Percentiles rank a stretch among this genome's conserved stretches.
Conservation (phyloP, 108 stramenopile species). For the Parmales sp. region DNA sequence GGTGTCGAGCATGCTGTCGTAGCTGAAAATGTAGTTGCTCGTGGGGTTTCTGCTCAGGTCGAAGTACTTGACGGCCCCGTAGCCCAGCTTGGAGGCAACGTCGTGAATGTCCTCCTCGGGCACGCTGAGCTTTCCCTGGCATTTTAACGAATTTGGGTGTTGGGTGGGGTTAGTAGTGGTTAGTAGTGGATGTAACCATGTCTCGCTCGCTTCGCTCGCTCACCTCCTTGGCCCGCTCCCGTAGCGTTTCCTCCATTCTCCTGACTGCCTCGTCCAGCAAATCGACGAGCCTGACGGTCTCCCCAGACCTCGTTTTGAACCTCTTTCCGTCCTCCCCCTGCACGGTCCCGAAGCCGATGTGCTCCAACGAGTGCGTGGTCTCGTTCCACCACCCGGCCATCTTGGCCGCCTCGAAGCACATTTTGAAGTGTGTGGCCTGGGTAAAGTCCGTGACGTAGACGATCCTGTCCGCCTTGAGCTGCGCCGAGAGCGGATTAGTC, state of each 20-base stretch:
- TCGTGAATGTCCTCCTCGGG: conserved; percentile 64
- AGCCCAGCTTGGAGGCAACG: conserved; percentile 90
- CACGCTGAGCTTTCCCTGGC: conserved; percentile 61
- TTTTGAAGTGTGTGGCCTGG: conserved; percentile 89
- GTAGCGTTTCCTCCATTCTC: conserved; percentile 71
- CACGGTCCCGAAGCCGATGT: conserved; percentile 97
- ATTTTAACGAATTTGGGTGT: no score
- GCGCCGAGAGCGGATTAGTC: no score
- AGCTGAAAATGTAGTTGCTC: conserved; percentile 94
- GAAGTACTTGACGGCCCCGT: conserved; percentile 98
- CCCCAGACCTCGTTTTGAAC: conserved; percentile 95
- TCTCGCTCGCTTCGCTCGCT: no score
- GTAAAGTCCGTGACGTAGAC: conserved; percentile 95
- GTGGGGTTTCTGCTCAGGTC: conserved; percentile 92
- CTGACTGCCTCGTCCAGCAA: conserved; percentile 86
- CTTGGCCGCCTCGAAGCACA: conserved; percentile 84
- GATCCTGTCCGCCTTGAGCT: conserved; percentile 66
- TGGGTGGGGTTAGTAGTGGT: no score
- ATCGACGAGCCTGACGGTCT: conserved; percentile 95
- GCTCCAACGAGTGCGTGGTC: conserved; percentile 62
- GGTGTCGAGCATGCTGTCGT: conserved; percentile 97
- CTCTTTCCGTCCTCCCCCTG: conserved; percentile 94
- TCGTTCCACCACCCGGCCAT: conserved; percentile 81
- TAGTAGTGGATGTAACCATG: no score
- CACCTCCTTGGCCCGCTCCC: conserved; percentile 59